phyloP scores from a whole-genome alignment of 345 rosid species.

The Brassica cretica region DNA sequence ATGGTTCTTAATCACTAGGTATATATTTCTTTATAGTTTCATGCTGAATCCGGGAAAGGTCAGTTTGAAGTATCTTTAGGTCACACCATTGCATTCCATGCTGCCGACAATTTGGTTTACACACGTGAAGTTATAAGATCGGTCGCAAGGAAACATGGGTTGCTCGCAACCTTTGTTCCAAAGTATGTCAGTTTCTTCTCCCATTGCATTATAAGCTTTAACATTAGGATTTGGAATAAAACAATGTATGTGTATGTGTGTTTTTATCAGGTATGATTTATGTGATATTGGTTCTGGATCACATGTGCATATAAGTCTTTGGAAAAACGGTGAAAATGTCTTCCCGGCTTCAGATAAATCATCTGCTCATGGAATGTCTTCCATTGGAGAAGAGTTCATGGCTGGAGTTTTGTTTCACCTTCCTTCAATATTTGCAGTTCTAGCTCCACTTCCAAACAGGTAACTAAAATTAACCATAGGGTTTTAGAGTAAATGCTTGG shows the following conservation, averaged over 20 bases:
- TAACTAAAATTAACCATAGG: neutral
- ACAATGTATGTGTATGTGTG: neutral
- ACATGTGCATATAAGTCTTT: constrained; percentile 88
- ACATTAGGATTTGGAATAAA: neutral
- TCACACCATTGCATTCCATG: constrained; percentile 49
- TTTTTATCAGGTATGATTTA: constrained; percentile 58
- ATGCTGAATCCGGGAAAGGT: constrained; percentile 89
- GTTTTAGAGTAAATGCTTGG: neutral
- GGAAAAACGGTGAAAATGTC: constrained; percentile 74
- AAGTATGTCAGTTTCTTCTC: constrained; percentile 55
- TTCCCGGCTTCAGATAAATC: constrained; percentile 67
- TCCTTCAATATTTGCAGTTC: constrained; percentile 80
- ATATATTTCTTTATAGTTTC: constrained; percentile 48
- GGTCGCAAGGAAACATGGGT: constrained; percentile 76
- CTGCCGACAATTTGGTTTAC: constrained; percentile 82
- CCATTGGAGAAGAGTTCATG: constrained; percentile 73
- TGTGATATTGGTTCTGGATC: constrained; percentile 93
- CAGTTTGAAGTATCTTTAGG: constrained; percentile 82
- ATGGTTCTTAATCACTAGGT: constrained; percentile 11
- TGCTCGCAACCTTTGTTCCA: constrained; percentile 84
- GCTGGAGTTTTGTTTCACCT: constrained; percentile 88
- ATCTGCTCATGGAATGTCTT: constrained; percentile 71
- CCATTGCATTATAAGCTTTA: neutral
- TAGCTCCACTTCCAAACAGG: constrained; percentile 94
- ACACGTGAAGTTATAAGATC: constrained; percentile 80